Evolutionary conservation across 345 rosid species (phyloP).

Genomic region (Lumnitzera racemosa): DNA sequence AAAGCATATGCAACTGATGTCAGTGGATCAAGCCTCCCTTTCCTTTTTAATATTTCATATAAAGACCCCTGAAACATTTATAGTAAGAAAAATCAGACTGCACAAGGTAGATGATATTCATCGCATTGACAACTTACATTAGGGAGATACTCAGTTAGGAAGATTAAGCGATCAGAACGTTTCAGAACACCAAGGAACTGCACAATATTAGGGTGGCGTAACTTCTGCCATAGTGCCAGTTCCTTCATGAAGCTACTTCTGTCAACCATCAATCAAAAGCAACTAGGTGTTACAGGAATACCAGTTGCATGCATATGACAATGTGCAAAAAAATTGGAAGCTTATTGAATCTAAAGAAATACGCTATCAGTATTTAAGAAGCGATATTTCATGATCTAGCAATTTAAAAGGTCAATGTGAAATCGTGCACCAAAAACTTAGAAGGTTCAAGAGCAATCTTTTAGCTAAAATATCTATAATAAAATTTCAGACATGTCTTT

Average conservation of each 20-base stretch:
- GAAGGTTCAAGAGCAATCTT: too few species aligned
- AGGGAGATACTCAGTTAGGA: conserved; percentile 55
- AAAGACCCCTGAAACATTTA: conserved; percentile 43
- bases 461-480: too few species aligned
- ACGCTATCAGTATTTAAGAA: too few species aligned
- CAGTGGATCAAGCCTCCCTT: conserved; percentile 39
- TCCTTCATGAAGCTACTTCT: conserved; percentile 47
- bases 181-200: conserved; percentile 66
- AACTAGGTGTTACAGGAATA: background rate
- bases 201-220: conserved; percentile 66
- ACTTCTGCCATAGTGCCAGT: conserved; percentile 53
- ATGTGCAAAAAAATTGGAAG: too few species aligned
- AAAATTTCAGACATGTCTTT: too few species aligned
- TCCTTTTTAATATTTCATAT: conserved; percentile 45
- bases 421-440: too few species aligned
- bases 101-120: background rate
- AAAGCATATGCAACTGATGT: conserved; percentile 52
- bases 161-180: conserved; percentile 46
- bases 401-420: background rate
- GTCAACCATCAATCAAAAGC: conserved; percentile 4
- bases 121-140: conserved; percentile 29
- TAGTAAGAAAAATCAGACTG: conserved; percentile 9
- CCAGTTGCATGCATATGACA: too few species aligned
- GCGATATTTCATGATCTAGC: too few species aligned
- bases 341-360: background rate